phyloP scores from a whole-genome alignment of 2,329 filamentous ascomycete genomes.

The Shiraia sp. region DNA sequence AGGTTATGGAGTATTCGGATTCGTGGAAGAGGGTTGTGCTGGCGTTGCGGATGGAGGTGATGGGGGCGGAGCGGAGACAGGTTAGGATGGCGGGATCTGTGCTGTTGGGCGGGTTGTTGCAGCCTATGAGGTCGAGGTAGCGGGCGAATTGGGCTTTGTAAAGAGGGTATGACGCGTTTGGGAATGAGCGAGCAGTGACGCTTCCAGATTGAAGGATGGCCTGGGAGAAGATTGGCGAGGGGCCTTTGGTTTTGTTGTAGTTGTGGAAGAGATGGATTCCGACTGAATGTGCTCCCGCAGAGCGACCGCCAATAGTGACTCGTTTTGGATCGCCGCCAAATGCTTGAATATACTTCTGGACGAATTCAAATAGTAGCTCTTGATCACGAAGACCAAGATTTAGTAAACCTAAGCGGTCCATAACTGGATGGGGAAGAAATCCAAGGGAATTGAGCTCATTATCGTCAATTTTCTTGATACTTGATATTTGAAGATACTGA shows the following conservation, averaged over 20 bases:
- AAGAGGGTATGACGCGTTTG: constrained; percentile 30
- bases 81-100: constrained; percentile 38
- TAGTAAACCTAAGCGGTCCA: constrained; percentile 29
- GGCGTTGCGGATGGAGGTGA: constrained; percentile 43
- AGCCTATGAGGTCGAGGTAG: constrained; percentile 22
- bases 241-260: constrained; percentile 25
- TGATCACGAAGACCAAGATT: constrained; percentile 34
- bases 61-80: constrained; percentile 46
- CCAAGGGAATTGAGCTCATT: constrained; percentile 27
- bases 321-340: constrained; percentile 46
- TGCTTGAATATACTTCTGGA: constrained; percentile 43
- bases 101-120: constrained; percentile 18
- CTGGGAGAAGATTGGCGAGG: constrained; percentile 29
- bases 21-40: constrained; percentile 39
- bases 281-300: constrained; percentile 38
- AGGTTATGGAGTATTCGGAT: constrained; percentile 45
- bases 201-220: constrained; percentile 33
- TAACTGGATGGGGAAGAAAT: constrained; percentile 26
- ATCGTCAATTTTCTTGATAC: not conserved
- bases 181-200: constrained; percentile 32
- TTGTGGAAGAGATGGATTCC: constrained; percentile 36
- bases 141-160: constrained; percentile 30
- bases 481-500: not conserved
- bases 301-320: constrained; percentile 46
- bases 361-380: constrained; percentile 35